These are phyloP conservation scores for Iris pallida DNA, from an alignment of 116 monocot genomes.

Conservation along the genomic window DNA sequence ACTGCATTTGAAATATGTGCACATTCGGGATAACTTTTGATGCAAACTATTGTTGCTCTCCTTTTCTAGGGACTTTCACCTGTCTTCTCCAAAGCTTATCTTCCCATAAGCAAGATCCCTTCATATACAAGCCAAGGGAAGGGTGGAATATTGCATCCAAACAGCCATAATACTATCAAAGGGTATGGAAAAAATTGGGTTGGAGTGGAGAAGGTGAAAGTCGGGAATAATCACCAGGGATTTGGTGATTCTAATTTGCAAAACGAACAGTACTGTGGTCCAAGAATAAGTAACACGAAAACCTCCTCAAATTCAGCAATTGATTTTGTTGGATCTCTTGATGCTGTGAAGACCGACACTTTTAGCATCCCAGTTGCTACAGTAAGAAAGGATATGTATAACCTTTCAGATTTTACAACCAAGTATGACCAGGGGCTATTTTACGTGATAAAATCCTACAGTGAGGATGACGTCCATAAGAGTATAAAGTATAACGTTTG, in stretches of 20 bases:
- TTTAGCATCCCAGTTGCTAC: slow-evolving; percentile 1
- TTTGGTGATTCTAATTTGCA: slow-evolving; percentile 27
- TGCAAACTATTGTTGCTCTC: background rate
- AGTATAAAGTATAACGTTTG: slow-evolving; percentile 93
- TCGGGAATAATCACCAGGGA: slow-evolving; percentile 22
- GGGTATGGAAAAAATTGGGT: slow-evolving; percentile 28
- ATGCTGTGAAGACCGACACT: slow-evolving; percentile 12
- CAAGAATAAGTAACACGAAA: slow-evolving; percentile 39
- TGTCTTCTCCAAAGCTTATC: slow-evolving; percentile 40
- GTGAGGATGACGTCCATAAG: slow-evolving; percentile 90
- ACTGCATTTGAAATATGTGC: background rate
- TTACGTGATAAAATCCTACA: slow-evolving; percentile 86
- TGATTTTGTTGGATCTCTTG: slow-evolving; percentile 15
- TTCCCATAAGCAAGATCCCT: slow-evolving; percentile 35
- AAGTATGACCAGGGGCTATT: slow-evolving; percentile 68
- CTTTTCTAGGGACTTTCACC: slow-evolving; percentile 14
- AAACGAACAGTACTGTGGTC: slow-evolving; percentile 64
- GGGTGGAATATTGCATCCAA: slow-evolving; percentile 22
- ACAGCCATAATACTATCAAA: slow-evolving; percentile 15
- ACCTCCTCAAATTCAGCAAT: slow-evolving; percentile 6
- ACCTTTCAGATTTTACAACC: slow-evolving; percentile 55
- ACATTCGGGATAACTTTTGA: background rate
- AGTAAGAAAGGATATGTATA: slow-evolving; percentile 59
- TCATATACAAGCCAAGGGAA: slow-evolving; percentile 39
- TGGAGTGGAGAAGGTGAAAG: slow-evolving; percentile 29